These are phyloP conservation scores for Cordyceps javanica DNA, from an alignment of 2,329 filamentous ascomycete genomes.

Conservation along the genomic window DNA sequence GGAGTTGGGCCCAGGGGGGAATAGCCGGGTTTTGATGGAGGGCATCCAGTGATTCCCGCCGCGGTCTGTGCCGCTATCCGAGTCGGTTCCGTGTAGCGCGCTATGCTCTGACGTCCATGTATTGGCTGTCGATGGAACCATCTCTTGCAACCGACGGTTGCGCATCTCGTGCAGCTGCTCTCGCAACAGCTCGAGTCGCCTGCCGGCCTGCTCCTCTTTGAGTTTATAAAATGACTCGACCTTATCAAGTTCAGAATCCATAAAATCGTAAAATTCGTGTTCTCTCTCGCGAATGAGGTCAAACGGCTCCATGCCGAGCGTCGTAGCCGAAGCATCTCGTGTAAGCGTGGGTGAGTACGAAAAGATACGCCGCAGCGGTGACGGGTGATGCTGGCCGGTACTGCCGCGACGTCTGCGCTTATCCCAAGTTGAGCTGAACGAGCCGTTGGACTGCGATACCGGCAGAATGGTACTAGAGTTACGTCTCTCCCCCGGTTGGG, in stretches of 20 bases:
- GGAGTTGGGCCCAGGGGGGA: conserved; percentile 54
- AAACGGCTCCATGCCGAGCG: conserved; percentile 34
- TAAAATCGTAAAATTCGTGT: conserved; percentile 79
- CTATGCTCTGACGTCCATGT: conserved; percentile 28
- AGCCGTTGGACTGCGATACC: neutral
- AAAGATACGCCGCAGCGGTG: conserved; percentile 29
- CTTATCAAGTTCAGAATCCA: conserved; percentile 82
- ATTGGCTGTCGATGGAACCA: neutral
- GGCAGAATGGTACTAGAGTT: conserved; percentile 6
- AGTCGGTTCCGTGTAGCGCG: conserved; percentile 18
- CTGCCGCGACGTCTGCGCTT: neutral
- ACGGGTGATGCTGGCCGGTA: conserved; percentile 24
- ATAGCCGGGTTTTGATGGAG: conserved; percentile 48
- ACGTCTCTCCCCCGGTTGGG: neutral
- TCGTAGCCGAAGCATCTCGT: conserved; percentile 25
- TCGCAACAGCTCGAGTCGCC: conserved; percentile 63
- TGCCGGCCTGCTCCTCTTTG: conserved; percentile 80
- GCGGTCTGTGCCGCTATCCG: conserved; percentile 19
- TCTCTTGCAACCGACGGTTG: conserved; percentile 69
- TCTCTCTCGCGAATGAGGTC: conserved; percentile 66
- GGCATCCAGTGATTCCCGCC: conserved; percentile 35
- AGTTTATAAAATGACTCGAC: conserved; percentile 83
- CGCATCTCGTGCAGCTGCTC: conserved; percentile 92
- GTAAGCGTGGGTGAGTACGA: conserved; percentile 23
- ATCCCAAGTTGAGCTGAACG: neutral